Evolutionary conservation across 208 protist species (phyloP).

Genomic region (Zelonia costaricensis): DNA sequence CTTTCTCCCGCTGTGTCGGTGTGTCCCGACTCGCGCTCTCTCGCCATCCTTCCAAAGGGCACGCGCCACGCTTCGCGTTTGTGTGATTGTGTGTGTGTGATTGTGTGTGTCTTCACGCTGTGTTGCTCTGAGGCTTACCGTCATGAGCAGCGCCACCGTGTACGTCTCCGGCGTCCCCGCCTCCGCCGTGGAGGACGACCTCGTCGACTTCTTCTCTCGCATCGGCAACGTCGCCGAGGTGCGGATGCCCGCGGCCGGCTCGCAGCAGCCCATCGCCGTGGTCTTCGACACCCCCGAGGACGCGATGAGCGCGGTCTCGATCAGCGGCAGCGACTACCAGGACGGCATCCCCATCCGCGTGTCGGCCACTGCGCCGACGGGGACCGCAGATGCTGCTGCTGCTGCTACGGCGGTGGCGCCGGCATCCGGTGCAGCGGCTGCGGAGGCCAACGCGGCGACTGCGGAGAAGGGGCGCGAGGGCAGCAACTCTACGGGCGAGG

Average conservation of each 20-base stretch:
- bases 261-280: slow-evolving; percentile 9
- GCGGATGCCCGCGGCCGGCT: slow-evolving; percentile 20
- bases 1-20: too few species aligned
- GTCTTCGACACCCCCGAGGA: slow-evolving; percentile 32
- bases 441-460: background rate
- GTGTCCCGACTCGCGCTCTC: too few species aligned
- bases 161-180: slow-evolving; percentile 54
- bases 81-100: background rate
- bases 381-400: too few species aligned
- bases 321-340: slow-evolving; percentile 43
- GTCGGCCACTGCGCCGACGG: slow-evolving; percentile 26
- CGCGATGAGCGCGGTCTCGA: slow-evolving; percentile 18
- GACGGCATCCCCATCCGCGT: slow-evolving; percentile 29
- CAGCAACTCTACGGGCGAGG: too few species aligned
- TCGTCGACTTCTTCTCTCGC: slow-evolving; percentile 73
- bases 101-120: background rate
- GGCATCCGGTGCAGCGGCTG: slow-evolving; percentile 6
- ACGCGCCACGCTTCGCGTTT: too few species aligned
- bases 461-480: too few species aligned
- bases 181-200: slow-evolving; percentile 42
- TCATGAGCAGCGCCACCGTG: slow-evolving; percentile 25
- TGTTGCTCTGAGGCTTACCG: background rate
- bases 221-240: slow-evolving; percentile 54
- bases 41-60: too few species aligned
- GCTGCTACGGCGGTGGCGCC: background rate